Percentiles rank a stretch among this genome's conserved stretches.
Evolutionary conservation across 164 flowering plant genomes (phyloP).

Genomic region (Akebia trifoliata): DNA sequence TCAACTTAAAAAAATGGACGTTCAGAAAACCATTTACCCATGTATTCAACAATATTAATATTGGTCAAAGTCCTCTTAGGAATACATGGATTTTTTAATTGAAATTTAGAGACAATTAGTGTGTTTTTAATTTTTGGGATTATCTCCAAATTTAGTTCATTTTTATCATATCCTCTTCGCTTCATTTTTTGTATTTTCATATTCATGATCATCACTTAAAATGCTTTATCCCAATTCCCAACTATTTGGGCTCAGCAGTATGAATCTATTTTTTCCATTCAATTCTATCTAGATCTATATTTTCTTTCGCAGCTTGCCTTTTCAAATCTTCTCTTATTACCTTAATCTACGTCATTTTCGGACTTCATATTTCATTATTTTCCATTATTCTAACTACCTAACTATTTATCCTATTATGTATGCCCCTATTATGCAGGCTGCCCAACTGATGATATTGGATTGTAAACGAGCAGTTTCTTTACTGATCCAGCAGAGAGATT

Average conservation of each 20-base stretch:
- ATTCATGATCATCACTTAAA: background rate
- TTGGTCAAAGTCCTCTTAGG: too few relatives aligned
- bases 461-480: conserved; percentile 72
- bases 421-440: conserved; percentile 52
- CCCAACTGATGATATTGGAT: conserved; percentile 83
- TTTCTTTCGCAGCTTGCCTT: background rate
- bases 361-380: background rate
- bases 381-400: background rate
- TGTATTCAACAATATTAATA: too few relatives aligned
- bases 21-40: too few relatives aligned
- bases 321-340: background rate
- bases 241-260: background rate
- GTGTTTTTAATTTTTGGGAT: too few relatives aligned
- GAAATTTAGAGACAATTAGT: too few relatives aligned
- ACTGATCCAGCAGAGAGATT: conserved; percentile 68
- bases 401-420: background rate
- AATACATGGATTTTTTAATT: too few relatives aligned
- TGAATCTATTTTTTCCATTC: background rate
- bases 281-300: background rate
- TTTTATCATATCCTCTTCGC: too few relatives aligned
- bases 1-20: too few relatives aligned
- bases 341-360: background rate
- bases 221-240: background rate
- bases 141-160: too few relatives aligned
- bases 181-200: background rate